phyloP scores from a whole-genome alignment of 768 basidiomycete species.

The Kwoniella newhampshirensis region DNA sequence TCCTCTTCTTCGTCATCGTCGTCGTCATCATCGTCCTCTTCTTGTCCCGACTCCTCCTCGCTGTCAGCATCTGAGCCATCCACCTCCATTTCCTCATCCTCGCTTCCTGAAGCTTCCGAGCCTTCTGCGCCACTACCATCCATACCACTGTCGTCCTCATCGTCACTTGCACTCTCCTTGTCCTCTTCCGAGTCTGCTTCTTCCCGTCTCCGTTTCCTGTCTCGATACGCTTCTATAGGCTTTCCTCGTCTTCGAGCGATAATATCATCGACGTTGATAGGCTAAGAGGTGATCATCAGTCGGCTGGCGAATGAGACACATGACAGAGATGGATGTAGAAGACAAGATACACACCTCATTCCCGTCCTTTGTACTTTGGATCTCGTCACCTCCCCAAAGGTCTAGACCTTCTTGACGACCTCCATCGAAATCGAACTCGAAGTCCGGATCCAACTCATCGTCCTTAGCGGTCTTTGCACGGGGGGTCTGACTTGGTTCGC shows the following conservation, averaged over 20 bases:
- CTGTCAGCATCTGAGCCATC: constrained; percentile 49
- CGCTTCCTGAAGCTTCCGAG: constrained; percentile 15
- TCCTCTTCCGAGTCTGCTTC: constrained; percentile 35
- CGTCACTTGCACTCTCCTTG: constrained; percentile 32
- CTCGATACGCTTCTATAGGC: constrained; percentile 49
- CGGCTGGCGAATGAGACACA: too few relatives aligned
- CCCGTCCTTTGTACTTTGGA: constrained; percentile 61
- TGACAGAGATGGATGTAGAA: too few relatives aligned
- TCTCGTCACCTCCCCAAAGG: constrained; percentile 62
- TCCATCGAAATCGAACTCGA: constrained; percentile 76
- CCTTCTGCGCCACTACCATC: constrained; percentile 40
- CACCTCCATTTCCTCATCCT: constrained; percentile 33
- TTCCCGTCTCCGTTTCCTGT: constrained; percentile 65
- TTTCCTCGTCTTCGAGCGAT: constrained; percentile 67
- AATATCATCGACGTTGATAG: constrained; percentile 89
- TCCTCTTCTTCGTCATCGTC: constrained; percentile 51
- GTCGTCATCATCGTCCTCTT: constrained; percentile 46
- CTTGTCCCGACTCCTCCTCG: constrained; percentile 38
- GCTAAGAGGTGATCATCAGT: constrained; percentile 51
- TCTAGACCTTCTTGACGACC: constrained; percentile 62
- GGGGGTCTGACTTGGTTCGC: constrained; percentile 23
- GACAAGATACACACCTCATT: constrained; percentile 27
- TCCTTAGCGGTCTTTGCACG: constrained; percentile 13
- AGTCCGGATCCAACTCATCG: constrained; percentile 69
- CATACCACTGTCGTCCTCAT: constrained; percentile 48